Evolutionary conservation across 2,329 filamentous ascomycete genomes (phyloP).

Genomic region (Onygena corvina): DNA sequence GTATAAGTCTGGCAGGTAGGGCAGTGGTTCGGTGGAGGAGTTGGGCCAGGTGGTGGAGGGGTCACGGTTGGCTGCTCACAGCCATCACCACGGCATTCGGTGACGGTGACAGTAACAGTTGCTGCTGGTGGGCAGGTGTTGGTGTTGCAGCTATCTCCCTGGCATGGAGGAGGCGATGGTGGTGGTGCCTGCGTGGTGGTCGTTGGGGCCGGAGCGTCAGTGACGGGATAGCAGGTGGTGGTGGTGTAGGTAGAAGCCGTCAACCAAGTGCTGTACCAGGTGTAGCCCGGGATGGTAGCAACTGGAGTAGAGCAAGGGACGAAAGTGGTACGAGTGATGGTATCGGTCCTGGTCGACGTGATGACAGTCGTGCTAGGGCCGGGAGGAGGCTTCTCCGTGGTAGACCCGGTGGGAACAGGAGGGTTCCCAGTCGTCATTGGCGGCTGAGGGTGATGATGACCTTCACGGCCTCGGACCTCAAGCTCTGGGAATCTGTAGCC

Average conservation of each 20-base stretch:
- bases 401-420: neutral
- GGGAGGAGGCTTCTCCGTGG: neutral
- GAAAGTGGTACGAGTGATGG: slow-evolving; percentile 23
- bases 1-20: slow-evolving; percentile 21
- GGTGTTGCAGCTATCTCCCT: slow-evolving; percentile 7
- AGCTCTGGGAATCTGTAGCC: neutral
- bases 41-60: slow-evolving; percentile 4
- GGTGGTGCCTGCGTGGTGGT: slow-evolving; percentile 7
- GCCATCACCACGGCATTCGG: slow-evolving; percentile 11
- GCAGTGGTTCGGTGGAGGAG: slow-evolving; percentile 13
- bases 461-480: neutral
- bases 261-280: slow-evolving; percentile 27
- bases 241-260: slow-evolving; percentile 19
- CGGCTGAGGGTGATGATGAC: neutral
- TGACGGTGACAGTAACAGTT: slow-evolving; percentile 17
- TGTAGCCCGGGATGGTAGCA: slow-evolving; percentile 19
- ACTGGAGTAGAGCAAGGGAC: slow-evolving; percentile 27
- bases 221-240: slow-evolving; percentile 23
- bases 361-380: slow-evolving; percentile 8
- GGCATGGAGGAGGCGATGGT: slow-evolving; percentile 10
- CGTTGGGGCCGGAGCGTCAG: slow-evolving; percentile 11
- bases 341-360: slow-evolving; percentile 18
- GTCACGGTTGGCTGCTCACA: slow-evolving; percentile 9
- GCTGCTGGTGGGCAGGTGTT: slow-evolving; percentile 10
- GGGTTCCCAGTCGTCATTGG: slow-evolving; percentile 2